These are phyloP conservation scores for Coleophoma crateriformis DNA, from an alignment of 2,329 filamentous ascomycete species.

Conservation along the genomic window DNA sequence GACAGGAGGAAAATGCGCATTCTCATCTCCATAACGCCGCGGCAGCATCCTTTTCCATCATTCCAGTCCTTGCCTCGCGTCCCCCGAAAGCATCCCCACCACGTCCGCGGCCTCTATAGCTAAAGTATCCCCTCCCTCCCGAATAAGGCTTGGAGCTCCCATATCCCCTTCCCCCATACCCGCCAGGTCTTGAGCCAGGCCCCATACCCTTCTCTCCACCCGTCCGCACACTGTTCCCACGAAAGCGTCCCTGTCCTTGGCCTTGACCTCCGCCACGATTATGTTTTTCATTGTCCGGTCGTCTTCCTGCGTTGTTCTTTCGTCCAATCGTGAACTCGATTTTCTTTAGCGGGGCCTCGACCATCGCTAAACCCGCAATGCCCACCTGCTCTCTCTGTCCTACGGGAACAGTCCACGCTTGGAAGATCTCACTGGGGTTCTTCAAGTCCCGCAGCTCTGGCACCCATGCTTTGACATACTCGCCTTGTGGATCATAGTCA, in stretches of 20 bases:
- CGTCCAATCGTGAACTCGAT: constrained; percentile 56
- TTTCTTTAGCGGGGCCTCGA: constrained; percentile 58
- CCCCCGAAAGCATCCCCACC: not conserved
- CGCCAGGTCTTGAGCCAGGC: not conserved
- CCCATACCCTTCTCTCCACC: not conserved
- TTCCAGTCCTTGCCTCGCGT: not conserved
- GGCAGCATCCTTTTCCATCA: not conserved
- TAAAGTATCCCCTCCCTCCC: not conserved
- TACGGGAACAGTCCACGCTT: constrained; percentile 56
- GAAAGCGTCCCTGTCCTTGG: not conserved
- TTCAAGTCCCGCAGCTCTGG: constrained; percentile 55
- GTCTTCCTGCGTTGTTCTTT: constrained; percentile 2
- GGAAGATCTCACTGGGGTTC: constrained; percentile 50
- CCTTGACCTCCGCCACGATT: constrained; percentile 1
- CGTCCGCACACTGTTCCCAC: not conserved
- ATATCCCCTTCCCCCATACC: constrained; percentile 1
- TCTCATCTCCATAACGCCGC: not conserved
- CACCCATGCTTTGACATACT: constrained; percentile 70
- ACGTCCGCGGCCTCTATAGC: not conserved
- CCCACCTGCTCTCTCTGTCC: constrained; percentile 52
- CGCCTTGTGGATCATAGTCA: constrained; percentile 67
- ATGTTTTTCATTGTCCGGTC: not conserved
- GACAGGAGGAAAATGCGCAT: not conserved
- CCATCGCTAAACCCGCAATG: constrained; percentile 55
- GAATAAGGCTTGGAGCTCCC: not conserved